Base-by-base conservation (phyloP, 176 grass and related monocot species). In the Eremochloa ophiuroides region DNA sequence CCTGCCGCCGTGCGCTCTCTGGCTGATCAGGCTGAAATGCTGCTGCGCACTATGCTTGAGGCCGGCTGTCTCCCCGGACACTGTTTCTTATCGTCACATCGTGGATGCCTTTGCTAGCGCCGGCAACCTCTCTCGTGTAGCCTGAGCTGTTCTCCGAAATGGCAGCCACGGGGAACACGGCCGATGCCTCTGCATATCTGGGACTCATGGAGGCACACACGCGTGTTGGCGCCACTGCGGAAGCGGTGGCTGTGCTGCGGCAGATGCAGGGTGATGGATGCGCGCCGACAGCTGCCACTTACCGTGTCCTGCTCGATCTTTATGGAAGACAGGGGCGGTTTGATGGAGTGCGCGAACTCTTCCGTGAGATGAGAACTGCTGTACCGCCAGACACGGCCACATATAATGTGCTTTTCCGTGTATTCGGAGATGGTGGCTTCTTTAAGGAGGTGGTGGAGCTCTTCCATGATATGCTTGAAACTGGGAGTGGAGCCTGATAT, bases 391-490 rank as follows among this genome's bases (percentile, higher is more conserved):
- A 98, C 64, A 91, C 91, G 23, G 88, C 88, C 33, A 98, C 95
- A 2, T 98, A 98, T 78, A 98, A 98, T 74, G 93, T 98, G 53
- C 87, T 98, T 61, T 84, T 98, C 62, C 80, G 63, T 64, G 92
- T 94, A 11, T 94, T 93, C 20, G 92, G 90, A 6, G 92, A 98
- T 43, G 95, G 95, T 12, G 95, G 95, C 1, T 98, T 94, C 85
- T 98, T 98, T 87, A 89, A 91, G 84, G 95, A 98, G 79, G 95
- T 95, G 16, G 84, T 98, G 71, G 93, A 89, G 11, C 87, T 98
- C 75, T 98, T 98, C 55, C 83, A 75, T 25, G 92, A 95, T 66
- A 89, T 98, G 95, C 55, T 93, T 82, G 79, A 83, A 5, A 83
- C 88, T 15, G 90, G 88, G 18, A n/a, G 84, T 95, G 66, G 90